Base-by-base conservation (phyloP, 192 early-diverging fungal genomes). In the Linnemannia exigua region DNA sequence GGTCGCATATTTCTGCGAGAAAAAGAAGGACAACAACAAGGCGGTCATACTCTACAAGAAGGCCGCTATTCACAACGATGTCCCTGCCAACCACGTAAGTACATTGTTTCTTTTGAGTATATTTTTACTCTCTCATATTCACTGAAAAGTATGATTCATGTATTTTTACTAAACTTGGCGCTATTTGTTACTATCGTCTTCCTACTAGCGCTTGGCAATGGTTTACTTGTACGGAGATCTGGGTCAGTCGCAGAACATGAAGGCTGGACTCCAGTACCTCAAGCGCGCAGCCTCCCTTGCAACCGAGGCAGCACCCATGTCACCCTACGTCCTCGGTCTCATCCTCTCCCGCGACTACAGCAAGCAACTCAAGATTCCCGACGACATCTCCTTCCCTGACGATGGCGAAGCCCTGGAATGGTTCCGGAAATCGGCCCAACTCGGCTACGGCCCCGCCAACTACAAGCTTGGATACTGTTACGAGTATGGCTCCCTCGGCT, bases 251-350 rank as follows among this genome's bases (percentile, higher is more conserved):
- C 87, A 84, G 67, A 94, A 96, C 79, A 81, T 93, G 54, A 95
- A 95, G 76, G 92, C 96, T 80, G 96, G 95, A 20, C 90, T 99
- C 76, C 92, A 94, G 54, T 97, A 95, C 87, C 90, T 99, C 76
- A 93, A 95, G 81, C 90, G 95, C 50, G 91, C 96, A 2, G 94
- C 96, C 1, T 89, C 93, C 31, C 93, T 94, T 75, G 94, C 97
- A 8, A 90, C 87, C 63, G 82, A 89, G 28, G 88, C 92, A 25
- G 95, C 94, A 81, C 92, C 95, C 3, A 92, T 96, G 79, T 93
- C 94, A 31, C 91, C 97, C 35, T 94, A 94, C 80, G 90, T 96
- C 71, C 91, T 96, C 8, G 96, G 94, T 25, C 88, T 94, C 46
- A 92, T 98, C 82, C 94, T 96, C 79, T 93, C 95, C n/a, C 89